Conservation (phyloP, 192 early-diverging fungal genomes). For the Entrophospora sp. region DNA sequence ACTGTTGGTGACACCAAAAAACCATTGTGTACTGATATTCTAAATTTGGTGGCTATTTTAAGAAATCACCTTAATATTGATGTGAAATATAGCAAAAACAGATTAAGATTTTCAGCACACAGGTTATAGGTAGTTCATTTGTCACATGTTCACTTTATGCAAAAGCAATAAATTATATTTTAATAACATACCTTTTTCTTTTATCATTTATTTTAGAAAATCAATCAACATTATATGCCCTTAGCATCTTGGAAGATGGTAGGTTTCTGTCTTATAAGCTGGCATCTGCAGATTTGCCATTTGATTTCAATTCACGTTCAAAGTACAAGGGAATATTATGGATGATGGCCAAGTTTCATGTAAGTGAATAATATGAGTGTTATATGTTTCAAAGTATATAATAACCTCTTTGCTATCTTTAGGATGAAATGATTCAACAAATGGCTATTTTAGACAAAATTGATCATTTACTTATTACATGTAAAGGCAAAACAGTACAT, state of each 20-base stretch:
- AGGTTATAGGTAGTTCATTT: constrained; percentile 5
- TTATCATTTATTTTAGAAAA: constrained; percentile 8
- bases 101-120: constrained; percentile 19
- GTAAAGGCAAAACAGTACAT: constrained; percentile 2
- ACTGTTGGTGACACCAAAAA: constrained; percentile 12
- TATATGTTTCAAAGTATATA: not conserved
- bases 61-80: constrained; percentile 2
- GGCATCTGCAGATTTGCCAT: constrained; percentile 16
- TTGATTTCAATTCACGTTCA: constrained; percentile 10
- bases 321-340: constrained; percentile 9
- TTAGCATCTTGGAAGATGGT: constrained; percentile 20
- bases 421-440: constrained; percentile 6
- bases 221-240: constrained; percentile 17
- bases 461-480: constrained; percentile 1
- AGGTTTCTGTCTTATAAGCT: constrained; percentile 8
- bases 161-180: constrained; percentile 3
- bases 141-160: constrained; percentile 1
- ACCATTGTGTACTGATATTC: not conserved
- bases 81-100: constrained; percentile 6
- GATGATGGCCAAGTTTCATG: constrained; percentile 20
- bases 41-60: constrained; percentile 4
- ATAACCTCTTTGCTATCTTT: not conserved
- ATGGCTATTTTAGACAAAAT: constrained; percentile 8
- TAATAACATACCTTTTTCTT: constrained; percentile 3
- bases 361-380: constrained; percentile 13